phyloP scores from a whole-genome alignment of 495 filamentous ascomycete species.

The Letharia lupina region DNA sequence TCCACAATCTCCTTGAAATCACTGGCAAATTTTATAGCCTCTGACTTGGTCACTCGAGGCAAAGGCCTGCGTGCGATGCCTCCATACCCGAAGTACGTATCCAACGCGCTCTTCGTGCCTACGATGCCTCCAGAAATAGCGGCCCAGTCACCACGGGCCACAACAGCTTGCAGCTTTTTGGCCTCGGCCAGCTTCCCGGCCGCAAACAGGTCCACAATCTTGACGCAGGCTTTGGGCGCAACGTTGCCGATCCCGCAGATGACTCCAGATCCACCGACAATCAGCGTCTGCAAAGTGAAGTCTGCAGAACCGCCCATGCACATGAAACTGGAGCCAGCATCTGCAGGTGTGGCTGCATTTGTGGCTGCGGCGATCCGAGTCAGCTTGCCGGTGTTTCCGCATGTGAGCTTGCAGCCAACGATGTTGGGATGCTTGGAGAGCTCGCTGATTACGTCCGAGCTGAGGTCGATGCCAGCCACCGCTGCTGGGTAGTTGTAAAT shows the following conservation, averaged over 20 bases:
- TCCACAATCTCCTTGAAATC: slow-evolving; percentile 68
- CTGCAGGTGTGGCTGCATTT: slow-evolving; percentile 39
- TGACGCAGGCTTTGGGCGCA: slow-evolving; percentile 66
- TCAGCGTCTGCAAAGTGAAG: slow-evolving; percentile 75
- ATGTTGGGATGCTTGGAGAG: slow-evolving; percentile 78
- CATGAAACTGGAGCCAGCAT: slow-evolving; percentile 48
- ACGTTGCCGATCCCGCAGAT: slow-evolving; percentile 82
- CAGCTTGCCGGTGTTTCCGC: slow-evolving; percentile 90
- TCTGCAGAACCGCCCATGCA: slow-evolving; percentile 85
- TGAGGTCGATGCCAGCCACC: slow-evolving; percentile 71
- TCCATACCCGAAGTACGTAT: slow-evolving; percentile 70
- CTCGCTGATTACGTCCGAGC: slow-evolving; percentile 66
- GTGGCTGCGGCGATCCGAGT: slow-evolving; percentile 63
- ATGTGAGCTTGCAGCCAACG: slow-evolving; percentile 84
- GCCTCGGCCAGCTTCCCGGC: slow-evolving; percentile 64
- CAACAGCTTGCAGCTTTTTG: slow-evolving; percentile 64
- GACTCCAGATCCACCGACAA: slow-evolving; percentile 78
- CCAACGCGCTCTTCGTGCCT: slow-evolving; percentile 71
- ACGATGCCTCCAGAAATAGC: slow-evolving; percentile 81
- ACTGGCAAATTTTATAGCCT: slow-evolving; percentile 54
- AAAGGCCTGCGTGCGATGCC: slow-evolving; percentile 69
- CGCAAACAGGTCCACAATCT: slow-evolving; percentile 62
- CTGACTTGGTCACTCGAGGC: slow-evolving; percentile 54
- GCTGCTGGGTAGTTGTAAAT: slow-evolving; percentile 94
- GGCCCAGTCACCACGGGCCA: slow-evolving; percentile 79